These are phyloP conservation scores for Neocallimastix lanati DNA, from an alignment of 192 early-diverging fungal species.

Conservation along the genomic window DNA sequence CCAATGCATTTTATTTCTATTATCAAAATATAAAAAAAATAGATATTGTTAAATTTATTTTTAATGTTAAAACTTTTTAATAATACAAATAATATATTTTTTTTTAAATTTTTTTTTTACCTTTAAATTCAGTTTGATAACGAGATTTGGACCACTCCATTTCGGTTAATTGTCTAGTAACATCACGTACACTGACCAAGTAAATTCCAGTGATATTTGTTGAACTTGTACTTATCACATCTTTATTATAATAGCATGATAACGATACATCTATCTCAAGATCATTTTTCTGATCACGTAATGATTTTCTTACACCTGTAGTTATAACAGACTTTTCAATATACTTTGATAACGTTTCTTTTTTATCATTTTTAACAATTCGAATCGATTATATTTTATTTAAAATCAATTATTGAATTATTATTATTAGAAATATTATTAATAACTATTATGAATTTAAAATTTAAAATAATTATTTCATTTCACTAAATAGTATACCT, in stretches of 20 bases:
- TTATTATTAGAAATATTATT: too few species aligned
- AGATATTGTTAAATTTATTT: too few species aligned
- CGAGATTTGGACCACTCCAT: neutral
- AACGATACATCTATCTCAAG: neutral
- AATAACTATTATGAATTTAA: too few species aligned
- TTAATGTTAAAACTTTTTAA: too few species aligned
- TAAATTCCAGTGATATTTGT: neutral
- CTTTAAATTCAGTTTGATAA: neutral
- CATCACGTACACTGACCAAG: neutral
- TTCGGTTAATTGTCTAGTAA: neutral
- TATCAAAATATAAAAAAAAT: neutral
- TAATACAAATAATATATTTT: too few species aligned
- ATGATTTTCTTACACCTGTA: neutral
- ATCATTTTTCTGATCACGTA: neutral
- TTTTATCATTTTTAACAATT: too few species aligned
- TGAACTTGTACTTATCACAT: neutral
- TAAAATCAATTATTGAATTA: too few species aligned
- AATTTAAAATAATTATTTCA: too few species aligned
- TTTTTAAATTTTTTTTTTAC: too few species aligned
- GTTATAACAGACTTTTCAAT: neutral
- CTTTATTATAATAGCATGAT: neutral
- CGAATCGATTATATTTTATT: too few species aligned
- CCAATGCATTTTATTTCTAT: conserved; percentile 59
- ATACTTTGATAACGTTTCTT: neutral
- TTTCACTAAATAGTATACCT: neutral